Conservation (phyloP, 306 rosid species). For the Herpetospermum pedunculosum region DNA sequence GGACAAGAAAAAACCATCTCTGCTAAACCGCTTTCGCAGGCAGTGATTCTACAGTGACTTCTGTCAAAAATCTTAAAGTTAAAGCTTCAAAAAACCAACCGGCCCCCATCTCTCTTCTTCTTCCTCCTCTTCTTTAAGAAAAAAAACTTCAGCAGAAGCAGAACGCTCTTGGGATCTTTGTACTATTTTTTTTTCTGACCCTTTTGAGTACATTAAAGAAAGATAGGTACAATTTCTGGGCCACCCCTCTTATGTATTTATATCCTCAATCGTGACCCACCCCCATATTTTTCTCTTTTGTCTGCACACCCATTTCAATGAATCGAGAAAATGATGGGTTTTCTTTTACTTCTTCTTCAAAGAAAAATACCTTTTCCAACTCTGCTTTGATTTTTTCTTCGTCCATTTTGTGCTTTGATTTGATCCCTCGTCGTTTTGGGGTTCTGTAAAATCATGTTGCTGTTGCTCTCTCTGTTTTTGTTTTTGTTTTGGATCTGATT, state of each 20-base stretch:
- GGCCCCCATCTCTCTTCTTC: neutral
- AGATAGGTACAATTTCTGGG: slow-evolving; percentile 3
- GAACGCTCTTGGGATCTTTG: neutral
- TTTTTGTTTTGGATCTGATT: neutral
- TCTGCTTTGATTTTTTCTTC: neutral
- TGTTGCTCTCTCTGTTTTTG: neutral
- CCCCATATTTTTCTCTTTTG: neutral
- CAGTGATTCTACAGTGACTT: neutral
- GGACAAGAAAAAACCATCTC: neutral
- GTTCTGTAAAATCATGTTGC: neutral
- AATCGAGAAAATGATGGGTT: neutral
- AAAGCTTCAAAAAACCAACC: neutral
- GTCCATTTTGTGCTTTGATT: neutral
- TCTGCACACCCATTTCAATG: neutral
- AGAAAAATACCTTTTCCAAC: neutral
- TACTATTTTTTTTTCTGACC: neutral
- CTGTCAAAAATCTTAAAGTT: neutral
- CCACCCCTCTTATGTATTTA: neutral
- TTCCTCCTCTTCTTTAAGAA: neutral
- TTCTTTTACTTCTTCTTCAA: neutral
- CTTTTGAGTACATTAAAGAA: neutral
- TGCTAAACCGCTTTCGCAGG: neutral
- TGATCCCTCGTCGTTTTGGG: neutral
- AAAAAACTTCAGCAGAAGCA: neutral
- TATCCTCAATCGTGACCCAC: neutral